Base-by-base conservation (phyloP, 345 rosid species). In the Trapa bicornis region DNA sequence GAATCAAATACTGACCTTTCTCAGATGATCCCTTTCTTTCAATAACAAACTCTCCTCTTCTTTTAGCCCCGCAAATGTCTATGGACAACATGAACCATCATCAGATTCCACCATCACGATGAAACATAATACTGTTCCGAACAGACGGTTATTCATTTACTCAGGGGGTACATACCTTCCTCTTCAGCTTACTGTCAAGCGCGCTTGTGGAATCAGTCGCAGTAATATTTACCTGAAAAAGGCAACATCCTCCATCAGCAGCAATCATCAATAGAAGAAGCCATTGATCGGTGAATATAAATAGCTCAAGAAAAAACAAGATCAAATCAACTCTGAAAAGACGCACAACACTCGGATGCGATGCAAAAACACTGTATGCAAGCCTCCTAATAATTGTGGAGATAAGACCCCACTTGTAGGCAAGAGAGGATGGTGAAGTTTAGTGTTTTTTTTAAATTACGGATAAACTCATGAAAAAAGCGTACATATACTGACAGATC, bases 131-230 rank as follows among this genome's bases (percentile, higher is more conserved):
- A 50, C 5, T 41, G 43, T 50, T 50, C 43, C 22, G 14, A 4
- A 50, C 56, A 50, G 56, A n/a, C n/a, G 37, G 33, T 45, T 12
- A 43, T 54, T 42, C 17, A 65, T 6, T 36, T 0, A 39, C 29
- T 6, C 47, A 48, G 37, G 45, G 3, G 50, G 15, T 2, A 58
- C 32, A 66, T 73, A 88, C 97, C 94, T 92, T 92, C 74, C 65
- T 87, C 78, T 81, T 84, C 2, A 80, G 78, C 72, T 83, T 84
- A 74, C 76, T 84, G 36, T 71, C 45, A 13, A 70, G 48, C 2
- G 71, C 68, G 76, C 83, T 78, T 9, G 73, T 76, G 47, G 77
- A 75, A 72, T 83, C 96, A 67, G 68, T 77, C 29, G 70, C 64
- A 37, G 67, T 76, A 72, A 62, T 52, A 22, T 22, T 22, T 13